These are phyloP conservation scores for Chrysochromulina tobinii DNA, from an alignment of 78 protist genomes.

Conservation along the genomic window DNA sequence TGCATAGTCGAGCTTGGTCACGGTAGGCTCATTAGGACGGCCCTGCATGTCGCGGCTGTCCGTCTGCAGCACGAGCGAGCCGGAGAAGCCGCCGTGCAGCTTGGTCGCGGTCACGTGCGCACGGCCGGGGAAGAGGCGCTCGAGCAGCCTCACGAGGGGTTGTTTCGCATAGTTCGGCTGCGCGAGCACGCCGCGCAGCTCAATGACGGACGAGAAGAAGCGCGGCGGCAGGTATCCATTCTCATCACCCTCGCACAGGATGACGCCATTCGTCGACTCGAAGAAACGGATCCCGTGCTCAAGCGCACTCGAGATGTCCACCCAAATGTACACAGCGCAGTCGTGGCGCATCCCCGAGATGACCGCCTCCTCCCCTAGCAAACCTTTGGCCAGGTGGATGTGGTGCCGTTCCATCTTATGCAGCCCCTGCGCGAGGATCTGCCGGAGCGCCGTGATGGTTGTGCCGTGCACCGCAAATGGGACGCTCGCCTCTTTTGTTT, in stretches of 20 bases:
- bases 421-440: slow-evolving; percentile 52
- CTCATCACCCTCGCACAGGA: slow-evolving; percentile 54
- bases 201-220: not conserved
- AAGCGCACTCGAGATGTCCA: slow-evolving; percentile 38
- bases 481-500: no score
- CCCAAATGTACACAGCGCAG: slow-evolving; percentile 33
- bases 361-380: slow-evolving; percentile 50
- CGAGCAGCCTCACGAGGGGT: no score
- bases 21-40: no score
- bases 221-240: slow-evolving; percentile 22
- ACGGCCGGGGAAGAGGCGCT: no score
- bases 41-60: no score
- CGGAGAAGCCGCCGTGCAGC: no score
- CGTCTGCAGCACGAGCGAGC: no score
- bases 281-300: slow-evolving; percentile 51
- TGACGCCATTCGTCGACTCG: slow-evolving; percentile 45
- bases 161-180: no score
- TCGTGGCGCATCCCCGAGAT: slow-evolving; percentile 68
- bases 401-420: slow-evolving; percentile 56
- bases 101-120: no score
- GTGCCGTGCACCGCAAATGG: slow-evolving; percentile 66
- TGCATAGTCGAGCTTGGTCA: no score
- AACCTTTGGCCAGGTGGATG: slow-evolving; percentile 61
- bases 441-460: not conserved
- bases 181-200: not conserved